Evolutionary conservation across 305 asterid genomes (phyloP), one percentile per base, ranked within the genome.

Genomic region (Rubia balearica): DNA sequence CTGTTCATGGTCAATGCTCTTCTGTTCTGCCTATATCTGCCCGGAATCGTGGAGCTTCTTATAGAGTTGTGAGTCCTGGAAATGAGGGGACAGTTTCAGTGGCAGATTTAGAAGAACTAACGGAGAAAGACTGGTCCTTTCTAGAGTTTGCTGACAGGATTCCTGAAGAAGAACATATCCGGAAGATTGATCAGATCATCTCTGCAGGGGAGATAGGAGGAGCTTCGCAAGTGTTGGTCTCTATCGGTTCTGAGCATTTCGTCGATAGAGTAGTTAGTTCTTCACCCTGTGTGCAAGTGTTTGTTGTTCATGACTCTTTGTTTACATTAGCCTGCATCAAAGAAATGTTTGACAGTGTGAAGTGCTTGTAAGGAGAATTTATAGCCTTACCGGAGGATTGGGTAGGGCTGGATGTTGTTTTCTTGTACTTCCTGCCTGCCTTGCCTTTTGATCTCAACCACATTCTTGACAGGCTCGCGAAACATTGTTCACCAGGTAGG

Each of bases 351-450:
- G 98, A 93, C 81, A 77, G 71, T 67, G 87, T 94, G 67, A 85
- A 85, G 72, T 94, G 97, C 74, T 91, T 95, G 97, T 98, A 94
- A 85, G 97, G 98, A 27, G 95, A 79, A 79, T 16, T 93, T 84
- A 69, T 88, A 42, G 68, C 81, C 74, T 73, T 87, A 61, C 96
- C 97, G 3, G 86, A 88, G 68, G 90, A 88, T 70, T 94, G 96
- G 96, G 53, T 85, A 53, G 75, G 83, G 45, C 87, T 94, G 65
- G 96, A 91, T 69, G 90, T 78, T 56, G 81, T 93, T 17, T 93
- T 82, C 78, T 82, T 94, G 22, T 91, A 85, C 80, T 94, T 85
- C 88, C 92, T 89, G 76, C 99, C 96, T 60, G 96, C 86, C 71
- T 77, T 89, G 75, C 84, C 96, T 73, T 79, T 76, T 77, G 82